These are phyloP conservation scores for Typha latifolia DNA, from an alignment of 176 grass and related monocot genomes.

Conservation along the genomic window DNA sequence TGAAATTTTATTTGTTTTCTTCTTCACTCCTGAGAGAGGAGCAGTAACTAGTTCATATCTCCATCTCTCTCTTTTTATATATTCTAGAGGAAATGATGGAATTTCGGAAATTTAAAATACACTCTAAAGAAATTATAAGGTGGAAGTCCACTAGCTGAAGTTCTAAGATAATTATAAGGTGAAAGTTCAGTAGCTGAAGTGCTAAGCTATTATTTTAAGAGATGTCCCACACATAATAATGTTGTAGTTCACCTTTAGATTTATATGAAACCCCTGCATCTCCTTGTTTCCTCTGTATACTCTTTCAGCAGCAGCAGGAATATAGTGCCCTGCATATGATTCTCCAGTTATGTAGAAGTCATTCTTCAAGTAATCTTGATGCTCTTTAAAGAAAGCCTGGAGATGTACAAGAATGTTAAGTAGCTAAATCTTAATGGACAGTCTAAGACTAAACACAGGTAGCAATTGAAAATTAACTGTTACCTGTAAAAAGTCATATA, in stretches of 20 bases:
- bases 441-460: not conserved
- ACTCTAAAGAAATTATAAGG: not conserved
- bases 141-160: not conserved
- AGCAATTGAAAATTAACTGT: conserved; percentile 4
- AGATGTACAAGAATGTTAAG: conserved; percentile 4
- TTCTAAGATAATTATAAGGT: not conserved
- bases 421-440: not conserved
- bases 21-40: no score
- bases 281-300: conserved; percentile 45
- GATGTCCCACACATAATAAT: not conserved
- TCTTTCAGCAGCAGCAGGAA: conserved; percentile 46
- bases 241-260: conserved; percentile 29
- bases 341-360: conserved; percentile 58
- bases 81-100: not conserved
- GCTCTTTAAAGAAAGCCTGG: conserved; percentile 44
- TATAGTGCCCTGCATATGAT: conserved; percentile 53
- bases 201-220: not conserved
- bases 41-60: not conserved
- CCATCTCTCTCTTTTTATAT: no score
- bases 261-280: conserved; percentile 33
- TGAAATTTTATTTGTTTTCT: conserved; percentile 1
- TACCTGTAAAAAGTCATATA: conserved; percentile 53
- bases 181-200: not conserved
- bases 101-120: not conserved
- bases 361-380: conserved; percentile 32